Base-by-base conservation (phyloP, 495 filamentous ascomycete species). In the Cairneyella variabilis region DNA sequence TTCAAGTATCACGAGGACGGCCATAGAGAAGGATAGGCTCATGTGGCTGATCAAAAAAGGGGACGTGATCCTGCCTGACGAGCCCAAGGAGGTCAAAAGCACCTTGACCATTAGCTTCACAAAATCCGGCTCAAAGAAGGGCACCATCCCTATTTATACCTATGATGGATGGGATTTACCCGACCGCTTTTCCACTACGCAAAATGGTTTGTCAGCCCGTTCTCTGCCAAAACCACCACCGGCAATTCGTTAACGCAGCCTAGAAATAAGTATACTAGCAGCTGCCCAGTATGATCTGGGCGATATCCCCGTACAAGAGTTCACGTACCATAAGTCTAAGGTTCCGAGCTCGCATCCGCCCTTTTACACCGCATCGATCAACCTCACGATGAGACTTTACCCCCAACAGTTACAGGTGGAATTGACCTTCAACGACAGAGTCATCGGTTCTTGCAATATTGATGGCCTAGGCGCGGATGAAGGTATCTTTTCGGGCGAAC, bases 41-140 rank as follows among this genome's bases (percentile, higher is more conserved):
- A 47, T 39, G 9, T 58, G 55, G 55, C 6, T 58, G 41, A 53
- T 53, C 39, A 53, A 53, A 12, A 47, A 50, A 44, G 55, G 48
- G 11, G 55, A 58, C 36, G 11, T 58, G 22, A 52, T 58, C 14
- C 32, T 58, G 17, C 53, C 55, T 25, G 36, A 46, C 25, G 23
- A 41, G n/a, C 3, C 27, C 17, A 58, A 53, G 26, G 40, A 48
- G 25, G 41, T 47, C 18, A 27, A 10, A 1, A 25, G 20, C 3
- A 4, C 48, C 7, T 27, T 58, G 18, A 21, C 16, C 5, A 20
- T 51, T 3, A 30, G 32, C n/a, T 53, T 58, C 12, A 32, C 28
- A 18, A 42, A 58, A 32, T 22, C 48, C 3, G 40, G 46, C 18
- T 10, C 25, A 17, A 45, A 27, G 21, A 48, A 3, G 28, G 48